Evolutionary conservation across 257 asterid species (phyloP).

Genomic region (Penstemon barbatus): DNA sequence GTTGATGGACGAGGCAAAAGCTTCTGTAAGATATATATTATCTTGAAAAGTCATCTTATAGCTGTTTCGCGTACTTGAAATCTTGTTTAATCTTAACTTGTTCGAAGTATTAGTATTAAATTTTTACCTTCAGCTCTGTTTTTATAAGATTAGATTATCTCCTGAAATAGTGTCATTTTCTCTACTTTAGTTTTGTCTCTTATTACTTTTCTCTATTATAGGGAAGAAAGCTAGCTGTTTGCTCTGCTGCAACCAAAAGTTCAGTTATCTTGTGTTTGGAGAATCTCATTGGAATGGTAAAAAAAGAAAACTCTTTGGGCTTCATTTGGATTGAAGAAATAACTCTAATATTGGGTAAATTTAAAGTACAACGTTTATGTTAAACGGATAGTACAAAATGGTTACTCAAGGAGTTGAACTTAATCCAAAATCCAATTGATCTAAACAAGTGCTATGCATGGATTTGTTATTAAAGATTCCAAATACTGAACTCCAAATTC

Average conservation of each 20-base stretch:
- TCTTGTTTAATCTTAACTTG: conserved; percentile 10
- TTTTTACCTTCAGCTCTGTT: conserved; percentile 9
- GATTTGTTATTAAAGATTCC: no score
- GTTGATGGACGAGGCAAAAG: conserved; percentile 95
- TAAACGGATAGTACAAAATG: no score
- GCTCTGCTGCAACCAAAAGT: conserved; percentile 98
- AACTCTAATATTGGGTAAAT: no score
- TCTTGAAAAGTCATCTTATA: conserved; percentile 24
- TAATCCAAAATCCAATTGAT: no score
- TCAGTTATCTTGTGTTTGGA: conserved; percentile 89
- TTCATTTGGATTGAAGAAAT: no score
- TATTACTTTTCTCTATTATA: conserved; percentile 35
- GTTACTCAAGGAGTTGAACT: no score
- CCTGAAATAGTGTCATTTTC: not conserved
- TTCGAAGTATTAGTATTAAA: not conserved
- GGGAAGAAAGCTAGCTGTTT: conserved; percentile 88
- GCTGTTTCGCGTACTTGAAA: conserved; percentile 25
- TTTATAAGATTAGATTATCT: not conserved
- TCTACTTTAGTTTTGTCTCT: conserved; percentile 1
- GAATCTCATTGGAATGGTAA: conserved; percentile 84
- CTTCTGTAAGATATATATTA: conserved; percentile 68
- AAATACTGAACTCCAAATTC: no score
- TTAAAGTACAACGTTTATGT: no score
- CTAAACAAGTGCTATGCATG: no score
- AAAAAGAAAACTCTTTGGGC: not conserved